Conservation (phyloP, 2,329 filamentous ascomycete genomes). For the Sclerotinia borealis region DNA sequence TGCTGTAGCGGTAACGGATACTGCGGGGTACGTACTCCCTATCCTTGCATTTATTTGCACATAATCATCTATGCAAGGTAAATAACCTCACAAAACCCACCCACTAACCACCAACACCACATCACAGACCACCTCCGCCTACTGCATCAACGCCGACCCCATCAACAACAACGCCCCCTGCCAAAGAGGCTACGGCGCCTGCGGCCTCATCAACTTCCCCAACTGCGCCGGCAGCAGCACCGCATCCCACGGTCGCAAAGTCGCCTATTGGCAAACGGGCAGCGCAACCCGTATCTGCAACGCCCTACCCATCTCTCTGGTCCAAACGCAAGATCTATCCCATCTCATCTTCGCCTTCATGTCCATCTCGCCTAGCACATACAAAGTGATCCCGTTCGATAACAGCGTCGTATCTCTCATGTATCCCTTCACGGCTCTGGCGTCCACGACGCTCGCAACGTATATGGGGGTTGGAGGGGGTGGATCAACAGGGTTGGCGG, state of each 20-base stretch:
- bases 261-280: slow-evolving; percentile 7
- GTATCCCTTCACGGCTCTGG: slow-evolving; percentile 30
- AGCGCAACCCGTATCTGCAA: slow-evolving; percentile 28
- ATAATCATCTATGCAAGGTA: neutral
- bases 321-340: slow-evolving; percentile 31
- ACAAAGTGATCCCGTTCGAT: slow-evolving; percentile 28
- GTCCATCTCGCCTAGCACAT: slow-evolving; percentile 36
- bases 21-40: slow-evolving; percentile 1
- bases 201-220: neutral
- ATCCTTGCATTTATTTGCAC: too few species aligned
- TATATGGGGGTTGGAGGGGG: slow-evolving; percentile 38
- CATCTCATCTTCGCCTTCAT: slow-evolving; percentile 39
- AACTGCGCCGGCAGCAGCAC: slow-evolving; percentile 1
- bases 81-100: neutral
- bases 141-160: slow-evolving; percentile 13
- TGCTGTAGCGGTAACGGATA: slow-evolving; percentile 11
- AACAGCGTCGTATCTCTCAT: slow-evolving; percentile 20
- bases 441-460: slow-evolving; percentile 30
- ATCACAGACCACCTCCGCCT: slow-evolving; percentile 3
- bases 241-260: neutral
- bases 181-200: slow-evolving; percentile 2
- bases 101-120: neutral
- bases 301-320: slow-evolving; percentile 29
- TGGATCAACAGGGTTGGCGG: slow-evolving; percentile 27
- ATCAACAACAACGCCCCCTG: neutral